Conservation (phyloP, 2,329 filamentous ascomycete genomes). For the Pyrenophora tritici-repentis region DNA sequence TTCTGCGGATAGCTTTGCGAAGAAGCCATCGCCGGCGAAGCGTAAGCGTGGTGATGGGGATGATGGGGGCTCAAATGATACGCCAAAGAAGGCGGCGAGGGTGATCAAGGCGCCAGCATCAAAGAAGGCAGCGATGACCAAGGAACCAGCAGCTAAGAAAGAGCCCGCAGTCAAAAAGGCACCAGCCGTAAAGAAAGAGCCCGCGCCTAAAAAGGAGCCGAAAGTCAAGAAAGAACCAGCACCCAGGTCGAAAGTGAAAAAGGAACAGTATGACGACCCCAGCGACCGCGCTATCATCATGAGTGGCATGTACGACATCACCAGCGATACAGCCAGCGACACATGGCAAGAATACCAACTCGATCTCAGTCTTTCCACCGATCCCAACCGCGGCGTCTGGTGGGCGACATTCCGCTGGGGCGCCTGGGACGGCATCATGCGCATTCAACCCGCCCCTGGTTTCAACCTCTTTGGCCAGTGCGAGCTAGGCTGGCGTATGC, state of each 20-base stretch:
- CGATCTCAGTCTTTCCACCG: slow-evolving; percentile 41
- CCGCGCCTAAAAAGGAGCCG: not conserved
- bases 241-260: slow-evolving; percentile 10
- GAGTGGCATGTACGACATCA: slow-evolving; percentile 54
- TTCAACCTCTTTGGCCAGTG: slow-evolving; percentile 13
- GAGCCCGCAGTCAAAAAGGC: not conserved
- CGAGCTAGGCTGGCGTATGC: slow-evolving; percentile 39
- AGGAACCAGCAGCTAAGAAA: not conserved
- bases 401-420: slow-evolving; percentile 57
- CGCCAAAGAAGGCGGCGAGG: slow-evolving; percentile 6
- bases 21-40: slow-evolving; percentile 4
- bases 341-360: slow-evolving; percentile 35
- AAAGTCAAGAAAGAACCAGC: not conserved
- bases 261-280: slow-evolving; percentile 10
- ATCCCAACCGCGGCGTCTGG: slow-evolving; percentile 40
- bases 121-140: slow-evolving; percentile 3
- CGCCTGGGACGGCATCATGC: slow-evolving; percentile 51
- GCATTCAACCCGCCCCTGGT: slow-evolving; percentile 35
- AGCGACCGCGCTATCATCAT: slow-evolving; percentile 29
- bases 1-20: not conserved
- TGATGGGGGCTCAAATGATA: not conserved
- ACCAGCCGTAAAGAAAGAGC: slow-evolving; percentile 2
- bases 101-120: slow-evolving; percentile 7
- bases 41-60: slow-evolving; percentile 4
- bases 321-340: slow-evolving; percentile 26